Evolutionary conservation across 345 rosid genomes (phyloP), one percentile per base, ranked within the genome.

Genomic region (Anacardium occidentale): DNA sequence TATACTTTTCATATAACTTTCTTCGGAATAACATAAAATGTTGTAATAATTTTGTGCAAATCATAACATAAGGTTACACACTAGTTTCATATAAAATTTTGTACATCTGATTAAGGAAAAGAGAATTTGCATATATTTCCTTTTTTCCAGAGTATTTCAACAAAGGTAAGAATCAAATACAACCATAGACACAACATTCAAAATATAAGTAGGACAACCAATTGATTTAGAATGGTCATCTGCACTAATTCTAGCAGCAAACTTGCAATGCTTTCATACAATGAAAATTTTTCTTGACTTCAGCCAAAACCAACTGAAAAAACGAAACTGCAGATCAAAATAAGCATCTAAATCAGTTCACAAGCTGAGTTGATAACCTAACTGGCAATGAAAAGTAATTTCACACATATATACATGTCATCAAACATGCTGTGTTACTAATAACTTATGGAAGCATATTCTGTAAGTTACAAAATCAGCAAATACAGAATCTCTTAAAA

Each of bases 271-370:
- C n/a, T n/a, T 8, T 40, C 11, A 56, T 40, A 21, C 22, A 55
- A 69, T 9, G 1, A 52, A 4, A 26, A 1, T 4, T 13, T n/a
- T 29, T 13, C 9, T 29, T 1, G n/a, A 10, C 47, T 51, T 4
- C 37, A 68, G 29, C 20, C 68, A 64, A 64, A 64, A 45, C 71
- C 18, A 68, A 5, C n/a, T n/a, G n/a, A n/a, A n/a, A n/a, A n/a
- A n/a, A n/a, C n/a, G n/a, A 68, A 4, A 52, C 53, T 10, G 21
- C 18, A 50, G 11, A 22, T 29, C 21, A 52, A 54, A 65, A 18
- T n/a, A 21, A 53, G 71, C 21, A 20, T 1, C 17, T 26, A 5
- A 68, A 62, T 32, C 48, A 17, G 47, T 62, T 34, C 60, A 52
- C 47, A 51, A 29, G 10, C 32, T 5, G 25, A n/a, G 17, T 26